Evolutionary conservation across 176 grass and related monocot genomes (phyloP).

Genomic region (Aegilops speltoides): DNA sequence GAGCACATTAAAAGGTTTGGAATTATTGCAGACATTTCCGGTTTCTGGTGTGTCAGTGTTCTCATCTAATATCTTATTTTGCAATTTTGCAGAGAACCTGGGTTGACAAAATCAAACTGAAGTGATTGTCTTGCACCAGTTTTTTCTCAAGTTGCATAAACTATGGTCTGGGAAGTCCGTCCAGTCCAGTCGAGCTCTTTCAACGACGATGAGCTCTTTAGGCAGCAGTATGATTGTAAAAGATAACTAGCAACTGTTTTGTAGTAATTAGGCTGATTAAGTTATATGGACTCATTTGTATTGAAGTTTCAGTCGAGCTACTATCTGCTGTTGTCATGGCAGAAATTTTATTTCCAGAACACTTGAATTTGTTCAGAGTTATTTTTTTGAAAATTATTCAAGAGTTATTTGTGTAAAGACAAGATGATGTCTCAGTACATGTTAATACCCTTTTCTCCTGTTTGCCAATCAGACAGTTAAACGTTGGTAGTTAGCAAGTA

Average conservation of each 20-base stretch:
- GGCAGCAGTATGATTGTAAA: conserved; percentile 17
- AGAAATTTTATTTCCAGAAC: conserved; percentile 3
- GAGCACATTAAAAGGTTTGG: conserved; percentile 89
- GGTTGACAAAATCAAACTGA: conserved; percentile 49
- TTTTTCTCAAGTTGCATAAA: conserved; percentile 23
- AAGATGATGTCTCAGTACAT: neutral
- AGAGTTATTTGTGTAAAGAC: neutral
- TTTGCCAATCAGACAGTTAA: neutral
- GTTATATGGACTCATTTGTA: conserved; percentile 2
- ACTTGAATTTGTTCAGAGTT: neutral
- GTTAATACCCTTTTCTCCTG: neutral
- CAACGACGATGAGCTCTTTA: conserved; percentile 11
- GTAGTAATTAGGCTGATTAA: conserved; percentile 29
- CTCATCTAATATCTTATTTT: conserved; percentile 6
- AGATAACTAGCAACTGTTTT: conserved; percentile 26
- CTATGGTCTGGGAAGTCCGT: neutral
- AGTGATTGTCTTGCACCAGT: neutral
- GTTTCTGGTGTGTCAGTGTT: neutral
- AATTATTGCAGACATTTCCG: neutral
- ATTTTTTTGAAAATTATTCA: neutral
- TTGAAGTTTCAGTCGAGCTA: neutral
- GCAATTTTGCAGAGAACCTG: conserved; percentile 59
- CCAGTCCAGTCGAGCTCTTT: conserved; percentile 9
- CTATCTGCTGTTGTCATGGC: neutral
- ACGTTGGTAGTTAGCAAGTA: neutral